Base-by-base conservation (phyloP, 805 yeast genomes). In the Lipomyces yamanashiensis region DNA sequence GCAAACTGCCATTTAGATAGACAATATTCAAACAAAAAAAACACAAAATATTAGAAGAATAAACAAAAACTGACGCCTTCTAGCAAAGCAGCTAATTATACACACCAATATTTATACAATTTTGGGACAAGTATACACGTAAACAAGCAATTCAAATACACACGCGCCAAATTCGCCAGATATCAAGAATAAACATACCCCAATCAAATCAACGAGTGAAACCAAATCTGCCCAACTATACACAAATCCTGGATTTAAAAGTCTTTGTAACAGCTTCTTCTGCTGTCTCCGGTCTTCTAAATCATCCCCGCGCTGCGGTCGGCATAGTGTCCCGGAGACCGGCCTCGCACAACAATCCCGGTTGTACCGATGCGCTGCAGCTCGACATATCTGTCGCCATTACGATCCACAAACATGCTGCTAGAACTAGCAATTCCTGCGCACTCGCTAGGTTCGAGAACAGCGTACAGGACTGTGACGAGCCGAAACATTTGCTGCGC, bases 371-470 rank as follows among this genome's bases (percentile, higher is more conserved):
- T 53, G 2, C 67, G 52, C 51, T 59, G 63, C 43, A 64, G 33
- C 55, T 62, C 66, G 45, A 64, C 58, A 40, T 47, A 60, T 7
- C 43, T 13, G 41, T 45, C 23, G 84, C 81, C 10, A 87, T 84
- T 66, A n/a, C 37, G 43, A 23, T 28, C 40, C 19, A 9, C 0
- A 88, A 85, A 0, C 89, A 90, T 7, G 85, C 81, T 5, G 2
- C 5, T 3, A 85, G 81, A 4, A 87, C 84, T 67, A 23, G 36
- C 45, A 56, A 34, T 34, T 2, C 39, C 57, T 6, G 43, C 48
- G 36, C 57, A 58, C 17, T 60, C 64, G 7, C 34, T 19, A 23
- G 58, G 53, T 47, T 52, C 59, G 8, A 63, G 56, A 44, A 61
- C 47, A 13, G 63, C 63, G 39, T 60, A 63, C 54, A 66, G 50